Evolutionary conservation across 2,329 filamentous ascomycete genomes (phyloP).

Genomic region (Penicillium sp.): DNA sequence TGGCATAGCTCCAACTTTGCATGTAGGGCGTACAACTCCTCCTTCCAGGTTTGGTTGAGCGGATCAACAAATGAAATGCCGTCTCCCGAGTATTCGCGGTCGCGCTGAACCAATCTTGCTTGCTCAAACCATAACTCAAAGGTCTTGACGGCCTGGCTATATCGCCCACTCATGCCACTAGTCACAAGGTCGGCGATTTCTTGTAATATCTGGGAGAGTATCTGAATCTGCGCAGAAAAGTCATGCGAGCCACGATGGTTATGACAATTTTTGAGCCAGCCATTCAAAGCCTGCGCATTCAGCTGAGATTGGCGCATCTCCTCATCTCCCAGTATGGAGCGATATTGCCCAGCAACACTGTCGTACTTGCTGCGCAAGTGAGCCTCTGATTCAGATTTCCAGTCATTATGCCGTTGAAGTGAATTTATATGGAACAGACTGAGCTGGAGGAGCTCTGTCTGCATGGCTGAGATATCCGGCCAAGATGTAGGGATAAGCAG

Average conservation of each 20-base stretch:
- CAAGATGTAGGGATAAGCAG: slow-evolving; percentile 28
- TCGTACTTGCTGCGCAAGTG: slow-evolving; percentile 34
- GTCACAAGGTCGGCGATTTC: slow-evolving; percentile 34
- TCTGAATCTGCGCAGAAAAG: slow-evolving; percentile 37
- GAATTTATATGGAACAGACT: slow-evolving; percentile 36
- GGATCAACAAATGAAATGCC: slow-evolving; percentile 33
- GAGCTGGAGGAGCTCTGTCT: slow-evolving; percentile 44
- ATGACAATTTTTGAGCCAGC: slow-evolving; percentile 32
- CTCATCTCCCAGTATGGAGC: slow-evolving; percentile 30
- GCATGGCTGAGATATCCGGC: slow-evolving; percentile 36
- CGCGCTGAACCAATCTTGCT: slow-evolving; percentile 25
- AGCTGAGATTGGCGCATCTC: slow-evolving; percentile 29
- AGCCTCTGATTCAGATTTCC: slow-evolving; percentile 29
- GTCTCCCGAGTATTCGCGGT: slow-evolving; percentile 9
- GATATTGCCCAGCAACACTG: slow-evolving; percentile 34
- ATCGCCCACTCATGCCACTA: slow-evolving; percentile 25
- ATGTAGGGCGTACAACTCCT: slow-evolving; percentile 28
- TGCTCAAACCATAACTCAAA: slow-evolving; percentile 39
- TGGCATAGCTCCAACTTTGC: slow-evolving; percentile 34
- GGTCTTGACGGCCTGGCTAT: slow-evolving; percentile 25
- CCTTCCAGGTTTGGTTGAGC: slow-evolving; percentile 33
- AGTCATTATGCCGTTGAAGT: slow-evolving; percentile 27
- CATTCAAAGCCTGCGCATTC: slow-evolving; percentile 34
- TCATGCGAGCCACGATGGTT: slow-evolving; percentile 26
- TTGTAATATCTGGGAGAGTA: slow-evolving; percentile 38